Base-by-base conservation (phyloP, 75 land plant species). In the Chamaecyparis obtusa region DNA sequence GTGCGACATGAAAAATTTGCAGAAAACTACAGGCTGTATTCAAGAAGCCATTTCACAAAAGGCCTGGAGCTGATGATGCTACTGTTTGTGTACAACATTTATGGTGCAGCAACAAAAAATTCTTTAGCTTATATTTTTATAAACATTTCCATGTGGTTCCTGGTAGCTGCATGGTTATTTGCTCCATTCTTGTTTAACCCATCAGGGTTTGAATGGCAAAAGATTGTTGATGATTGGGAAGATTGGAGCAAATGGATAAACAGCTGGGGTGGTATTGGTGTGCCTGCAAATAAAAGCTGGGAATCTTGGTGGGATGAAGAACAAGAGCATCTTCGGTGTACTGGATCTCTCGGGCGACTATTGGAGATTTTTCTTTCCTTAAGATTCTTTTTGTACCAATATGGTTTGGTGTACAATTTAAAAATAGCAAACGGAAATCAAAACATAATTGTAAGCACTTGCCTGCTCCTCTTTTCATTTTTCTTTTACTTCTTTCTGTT, bases 281-380 rank as follows among this genome's bases (percentile, higher is more conserved):
- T 97, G 27, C 94, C 96, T 36, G 94, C 94, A 79, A 89, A 80
- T 91, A 96, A 97, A 87, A 97, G 99, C 86, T 97, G 99, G 99
- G 99, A 97, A 84, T 94, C 96, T 30, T 97, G 99, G 99, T 97
- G 99, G 99, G 93, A 93, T n/a, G 97, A 96, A 74, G 99, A 98
- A 87, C 99, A 98, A 67, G 97, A 96, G 72, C 97, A 98, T 87
- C 92, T 98, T 32, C 89, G 85, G 35, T 87, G 90, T 64, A 94
- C 99, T 19, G 96, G 97, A 37, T 83, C 92, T 11, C 49, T 41
- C 46, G 99, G 99, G 9, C 88, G 92, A 13, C 41, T 94, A 9
- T 90, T 87, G 83, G 99, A 98, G 87, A 88, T 90, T 74, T 10
- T 98, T 3, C 93, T 98, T 54, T 85, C 95, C 11, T 49, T 98